Base-by-base conservation (phyloP, 345 rosid genomes). In the Hypericum androsaemum region DNA sequence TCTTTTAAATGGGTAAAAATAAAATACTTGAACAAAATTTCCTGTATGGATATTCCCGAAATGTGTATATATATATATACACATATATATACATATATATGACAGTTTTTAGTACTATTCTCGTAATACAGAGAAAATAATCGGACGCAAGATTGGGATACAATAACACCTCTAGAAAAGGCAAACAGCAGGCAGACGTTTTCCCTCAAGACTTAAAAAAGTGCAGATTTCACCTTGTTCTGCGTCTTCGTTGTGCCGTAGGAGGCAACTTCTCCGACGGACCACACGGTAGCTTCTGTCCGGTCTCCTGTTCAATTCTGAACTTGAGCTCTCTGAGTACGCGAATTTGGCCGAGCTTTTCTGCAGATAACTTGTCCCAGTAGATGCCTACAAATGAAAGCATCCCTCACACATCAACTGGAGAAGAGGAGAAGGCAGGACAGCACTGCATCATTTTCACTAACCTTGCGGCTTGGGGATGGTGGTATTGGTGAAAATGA, bases 401-500 rank as follows among this genome's bases (percentile, higher is more conserved):
- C 40, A 8, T 15, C 32, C 32, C 32, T 22, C 32, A 22, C 32
- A 22, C 32, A 22, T 22, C 32, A 22, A 22, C 32, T 4, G 32
- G 32, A 22, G 32, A 22, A 22, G 32, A 22, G 32, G 32, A 22
- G 32, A 22, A 22, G 32, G 32, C 4, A 22, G 32, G 57, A 28
- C 46, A 44, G 14, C 7, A 48, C 22, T 7, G 47, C 8, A 13
- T 15, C 36, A 7, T 12, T 12, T 12, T n/a, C 6, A 56, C 78
- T 49, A 15, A 88, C 97, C 95, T 77, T 80, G 81, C 47, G 95
- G 97, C 75, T 89, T 86, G 0, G 90, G 90, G 39, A 83, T 82
- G 2, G 66, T 54, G 63, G 81, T 73, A 39, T 73, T 74, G 5
- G 95, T 80, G 60, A 75, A 81, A 53, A 89, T 81, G 63, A 89